Base-by-base conservation (phyloP, 2,329 filamentous ascomycete species). In the Cladosporium sp. region DNA sequence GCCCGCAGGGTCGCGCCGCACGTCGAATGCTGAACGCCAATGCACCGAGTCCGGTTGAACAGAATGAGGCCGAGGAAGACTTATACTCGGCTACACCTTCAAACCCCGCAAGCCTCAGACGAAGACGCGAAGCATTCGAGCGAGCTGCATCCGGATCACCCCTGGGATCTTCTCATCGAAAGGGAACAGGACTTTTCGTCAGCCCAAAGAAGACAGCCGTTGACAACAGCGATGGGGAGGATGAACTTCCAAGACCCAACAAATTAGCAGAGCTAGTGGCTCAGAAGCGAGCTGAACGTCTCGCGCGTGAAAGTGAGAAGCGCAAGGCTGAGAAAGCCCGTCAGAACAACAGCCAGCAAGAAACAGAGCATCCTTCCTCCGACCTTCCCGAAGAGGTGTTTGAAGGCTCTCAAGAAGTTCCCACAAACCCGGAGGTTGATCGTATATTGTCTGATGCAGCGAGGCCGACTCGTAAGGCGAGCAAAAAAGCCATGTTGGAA, bases 401-500 rank as follows among this genome's bases (percentile, higher is more conserved):
- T 9, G 65, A 66, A 24, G 60, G 48, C n/a, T 58, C 62, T 13
- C 59, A 65, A 37, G 60, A 64, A 6, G 51, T 58, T 6, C 58
- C 49, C 1, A 40, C 47, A 24, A 59, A 69, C 45, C 59, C 65
- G 1, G 64, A 67, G 7, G 44, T 65, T n/a, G 68, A 69, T 25
- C 62, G 65, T 19, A 67, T 71, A 58, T 64, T 71, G 60, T 70
- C 68, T 4, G 69, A 70, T 37, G 68, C 69, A n/a, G 79, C 82
- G 24, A 84, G 87, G 3, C 87, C 91, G 4, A 81, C 83, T 9
- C 84, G 94, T 12, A 96, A 94, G 70, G 92, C 94, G 0, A 93
- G 92, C 77, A 97, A 93, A 76, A 97, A 91, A 74, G 94, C 94
- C 0, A 72, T 97, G 40, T 90, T 97, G 70, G 93, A 97, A 65